Percentiles rank a stretch among this genome's conserved stretches.
phyloP scores from a whole-genome alignment of 169 alveolate genomes.

The Eimeria necatrix region DNA sequence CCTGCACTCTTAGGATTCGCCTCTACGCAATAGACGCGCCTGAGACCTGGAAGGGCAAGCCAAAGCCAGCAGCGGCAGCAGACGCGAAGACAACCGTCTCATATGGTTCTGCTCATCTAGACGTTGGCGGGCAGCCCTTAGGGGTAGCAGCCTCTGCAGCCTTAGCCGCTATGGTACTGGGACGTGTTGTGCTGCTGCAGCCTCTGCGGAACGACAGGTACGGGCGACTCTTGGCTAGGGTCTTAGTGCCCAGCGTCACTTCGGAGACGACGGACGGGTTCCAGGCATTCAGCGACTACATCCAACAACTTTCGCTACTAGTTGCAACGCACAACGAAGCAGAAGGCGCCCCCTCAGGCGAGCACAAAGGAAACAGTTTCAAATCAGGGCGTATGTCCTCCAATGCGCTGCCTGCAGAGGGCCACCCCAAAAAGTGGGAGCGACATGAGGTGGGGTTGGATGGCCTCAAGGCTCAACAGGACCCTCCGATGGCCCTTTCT shows the following conservation, averaged over 20 bases:
- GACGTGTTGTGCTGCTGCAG: slow-evolving; percentile 10
- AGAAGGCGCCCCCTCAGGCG: neutral
- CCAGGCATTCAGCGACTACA: neutral
- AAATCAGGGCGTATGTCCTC: too few species aligned
- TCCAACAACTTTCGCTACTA: neutral
- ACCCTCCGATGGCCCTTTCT: neutral
- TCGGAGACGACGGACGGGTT: neutral
- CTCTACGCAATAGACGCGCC: slow-evolving; percentile 57
- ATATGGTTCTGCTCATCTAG: neutral
- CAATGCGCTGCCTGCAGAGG: neutral
- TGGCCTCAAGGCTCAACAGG: neutral
- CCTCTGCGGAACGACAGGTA: slow-evolving; percentile 36
- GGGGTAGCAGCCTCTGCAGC: slow-evolving; percentile 58
- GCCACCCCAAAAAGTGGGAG: neutral
- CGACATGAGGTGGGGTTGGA: neutral
- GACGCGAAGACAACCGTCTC: neutral
- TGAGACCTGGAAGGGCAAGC: neutral
- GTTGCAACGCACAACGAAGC: neutral
- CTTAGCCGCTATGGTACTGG: neutral
- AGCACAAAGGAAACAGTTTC: neutral
- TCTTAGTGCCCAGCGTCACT: slow-evolving; percentile 16
- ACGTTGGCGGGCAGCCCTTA: slow-evolving; percentile 41
- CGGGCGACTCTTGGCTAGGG: neutral
- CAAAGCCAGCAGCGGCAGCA: neutral
- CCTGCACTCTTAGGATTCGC: neutral